phyloP scores from a whole-genome alignment of 441 rosid species.

The Erodium trifolium region DNA sequence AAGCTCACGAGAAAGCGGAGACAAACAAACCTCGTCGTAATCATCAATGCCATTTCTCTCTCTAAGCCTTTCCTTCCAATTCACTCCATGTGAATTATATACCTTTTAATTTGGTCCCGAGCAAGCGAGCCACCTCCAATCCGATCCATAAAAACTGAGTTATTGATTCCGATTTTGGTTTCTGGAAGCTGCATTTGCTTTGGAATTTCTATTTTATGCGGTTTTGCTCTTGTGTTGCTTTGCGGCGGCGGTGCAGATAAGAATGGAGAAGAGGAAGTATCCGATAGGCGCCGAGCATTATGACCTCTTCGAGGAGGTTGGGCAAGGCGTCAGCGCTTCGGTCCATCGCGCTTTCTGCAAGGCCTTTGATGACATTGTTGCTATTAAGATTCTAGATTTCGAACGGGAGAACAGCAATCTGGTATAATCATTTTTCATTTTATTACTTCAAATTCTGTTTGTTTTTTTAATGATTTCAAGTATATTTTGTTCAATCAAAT shows the following conservation, averaged over 20 bases:
- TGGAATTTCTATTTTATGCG: neutral
- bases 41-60: neutral
- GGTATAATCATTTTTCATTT: constrained; percentile 29
- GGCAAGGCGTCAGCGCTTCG: constrained; percentile 88
- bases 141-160: neutral
- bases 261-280: constrained; percentile 80
- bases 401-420: constrained; percentile 89
- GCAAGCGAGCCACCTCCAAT: too few species aligned
- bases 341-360: constrained; percentile 79
- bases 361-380: constrained; percentile 67
- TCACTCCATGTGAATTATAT: neutral
- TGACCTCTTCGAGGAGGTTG: constrained; percentile 68
- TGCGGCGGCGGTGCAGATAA: neutral
- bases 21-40: neutral
- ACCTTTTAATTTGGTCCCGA: neutral
- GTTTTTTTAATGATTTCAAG: neutral
- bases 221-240: neutral
- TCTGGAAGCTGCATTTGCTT: neutral
- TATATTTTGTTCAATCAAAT: neutral
- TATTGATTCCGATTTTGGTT: neutral
- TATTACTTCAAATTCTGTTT: neutral
- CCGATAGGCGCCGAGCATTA: constrained; percentile 80
- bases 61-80: too few species aligned
- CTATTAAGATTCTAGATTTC: constrained; percentile 91
- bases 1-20: neutral